Evolutionary conservation across 345 rosid species (phyloP).

Genomic region (Pistacia atlantica): DNA sequence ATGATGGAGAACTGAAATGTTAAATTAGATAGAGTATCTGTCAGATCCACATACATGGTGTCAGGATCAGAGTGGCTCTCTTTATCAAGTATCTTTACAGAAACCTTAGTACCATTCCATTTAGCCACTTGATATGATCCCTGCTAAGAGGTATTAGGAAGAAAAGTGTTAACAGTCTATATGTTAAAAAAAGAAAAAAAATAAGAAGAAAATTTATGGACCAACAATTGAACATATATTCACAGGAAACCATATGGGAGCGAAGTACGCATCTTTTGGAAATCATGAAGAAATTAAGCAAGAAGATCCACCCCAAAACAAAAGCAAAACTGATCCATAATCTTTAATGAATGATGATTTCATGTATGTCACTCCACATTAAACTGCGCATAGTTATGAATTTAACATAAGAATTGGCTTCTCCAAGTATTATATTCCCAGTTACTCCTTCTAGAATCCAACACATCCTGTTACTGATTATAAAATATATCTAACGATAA

Average conservation of each 20-base stretch:
- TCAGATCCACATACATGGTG: constrained; percentile 49
- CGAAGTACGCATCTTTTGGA: not conserved
- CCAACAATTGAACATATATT: constrained; percentile 8
- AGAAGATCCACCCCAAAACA: not conserved
- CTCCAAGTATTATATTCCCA: too few relatives aligned
- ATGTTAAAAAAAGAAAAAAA: not conserved
- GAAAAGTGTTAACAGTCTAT: not conserved
- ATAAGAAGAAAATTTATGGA: not conserved
- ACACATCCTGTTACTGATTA: not conserved
- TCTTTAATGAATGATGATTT: not conserved
- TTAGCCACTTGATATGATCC: constrained; percentile 95
- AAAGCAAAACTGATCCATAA: not conserved
- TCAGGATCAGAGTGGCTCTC: constrained; percentile 71
- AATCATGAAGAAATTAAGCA: not conserved
- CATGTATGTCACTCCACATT: not conserved
- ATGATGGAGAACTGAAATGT: not conserved
- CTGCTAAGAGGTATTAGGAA: constrained; percentile 35
- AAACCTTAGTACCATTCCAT: constrained; percentile 97
- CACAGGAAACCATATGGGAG: not conserved
- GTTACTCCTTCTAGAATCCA: too few relatives aligned
- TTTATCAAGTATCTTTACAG: constrained; percentile 86
- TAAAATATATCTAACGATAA: not conserved
- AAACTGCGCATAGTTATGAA: not conserved
- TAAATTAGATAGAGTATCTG: too few relatives aligned
- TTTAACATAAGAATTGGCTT: not conserved